phyloP scores from a whole-genome alignment of 2,329 filamentous ascomycete species.

The Grosmannia clavigera region DNA sequence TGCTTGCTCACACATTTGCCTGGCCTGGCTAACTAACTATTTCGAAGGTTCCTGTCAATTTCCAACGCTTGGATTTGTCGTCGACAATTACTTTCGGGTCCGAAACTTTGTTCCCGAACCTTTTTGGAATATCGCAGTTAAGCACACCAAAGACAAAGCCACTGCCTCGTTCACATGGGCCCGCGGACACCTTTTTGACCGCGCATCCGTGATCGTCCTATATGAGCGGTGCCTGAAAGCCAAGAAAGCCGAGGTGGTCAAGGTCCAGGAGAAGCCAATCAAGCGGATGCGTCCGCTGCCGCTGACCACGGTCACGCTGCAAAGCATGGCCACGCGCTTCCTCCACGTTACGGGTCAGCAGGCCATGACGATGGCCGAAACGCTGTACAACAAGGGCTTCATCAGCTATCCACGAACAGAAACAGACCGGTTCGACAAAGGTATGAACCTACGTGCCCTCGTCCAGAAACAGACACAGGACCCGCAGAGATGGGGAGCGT shows the following conservation, averaged over 20 bases:
- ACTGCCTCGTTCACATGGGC: conserved; percentile 78
- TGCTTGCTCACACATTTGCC: neutral
- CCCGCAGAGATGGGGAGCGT: conserved; percentile 57
- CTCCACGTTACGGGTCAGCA: conserved; percentile 82
- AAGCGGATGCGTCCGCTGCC: conserved; percentile 91
- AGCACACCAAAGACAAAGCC: conserved; percentile 63
- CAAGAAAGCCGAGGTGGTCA: conserved; percentile 66
- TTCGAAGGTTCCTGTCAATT: conserved; percentile 77
- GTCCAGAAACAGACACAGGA: conserved; percentile 76
- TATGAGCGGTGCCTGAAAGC: conserved; percentile 75
- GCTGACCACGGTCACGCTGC: conserved; percentile 87
- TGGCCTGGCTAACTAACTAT: neutral
- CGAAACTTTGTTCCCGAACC: conserved; percentile 84
- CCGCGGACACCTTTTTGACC: conserved; percentile 75
- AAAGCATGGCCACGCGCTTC: conserved; percentile 86
- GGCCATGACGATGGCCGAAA: conserved; percentile 80
- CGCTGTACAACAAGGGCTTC: conserved; percentile 84
- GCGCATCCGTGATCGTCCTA: conserved; percentile 65
- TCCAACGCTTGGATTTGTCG: conserved; percentile 90
- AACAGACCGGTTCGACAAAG: conserved; percentile 87
- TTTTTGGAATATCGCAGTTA: conserved; percentile 87
- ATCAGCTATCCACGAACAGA: conserved; percentile 97
- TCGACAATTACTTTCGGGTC: conserved; percentile 89
- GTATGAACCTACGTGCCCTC: conserved; percentile 68
- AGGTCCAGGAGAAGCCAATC: conserved; percentile 81